Evolutionary conservation across 257 asterid genomes (phyloP).

Genomic region (Jaltomata sinuosa): DNA sequence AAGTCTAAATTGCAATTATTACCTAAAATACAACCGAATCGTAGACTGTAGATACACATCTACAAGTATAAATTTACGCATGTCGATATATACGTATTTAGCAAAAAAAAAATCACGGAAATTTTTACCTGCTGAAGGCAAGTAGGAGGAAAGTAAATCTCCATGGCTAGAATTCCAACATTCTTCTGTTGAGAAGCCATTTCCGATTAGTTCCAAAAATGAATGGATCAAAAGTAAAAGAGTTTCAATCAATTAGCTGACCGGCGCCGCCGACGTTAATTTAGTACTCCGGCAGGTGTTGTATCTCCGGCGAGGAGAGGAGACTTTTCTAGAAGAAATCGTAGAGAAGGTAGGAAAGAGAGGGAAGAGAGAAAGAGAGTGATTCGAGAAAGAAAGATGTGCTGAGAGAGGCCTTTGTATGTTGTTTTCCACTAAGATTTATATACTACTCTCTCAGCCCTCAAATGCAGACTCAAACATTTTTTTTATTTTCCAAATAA

Average conservation of each 20-base stretch:
- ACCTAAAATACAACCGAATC: neutral
- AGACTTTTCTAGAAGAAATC: slow-evolving; percentile 2
- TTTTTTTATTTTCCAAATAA: neutral
- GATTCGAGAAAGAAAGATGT: neutral
- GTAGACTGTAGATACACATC: neutral
- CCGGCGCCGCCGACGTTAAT: neutral
- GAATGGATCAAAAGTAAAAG: neutral
- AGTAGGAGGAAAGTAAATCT: slow-evolving; percentile 90
- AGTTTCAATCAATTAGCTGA: neutral
- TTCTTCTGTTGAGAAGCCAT: slow-evolving; percentile 50
- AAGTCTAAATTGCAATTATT: neutral
- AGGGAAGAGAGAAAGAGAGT: neutral
- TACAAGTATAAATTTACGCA: neutral
- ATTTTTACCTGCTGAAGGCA: slow-evolving; percentile 79
- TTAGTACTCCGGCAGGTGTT: neutral
- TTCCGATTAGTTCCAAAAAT: slow-evolving; percentile 5
- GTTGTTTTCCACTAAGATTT: slow-evolving; percentile 11
- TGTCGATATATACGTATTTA: neutral
- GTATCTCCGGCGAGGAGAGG: neutral
- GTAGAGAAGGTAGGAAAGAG: neutral
- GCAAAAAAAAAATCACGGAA: too few relatives aligned
- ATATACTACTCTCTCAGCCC: slow-evolving; percentile 30
- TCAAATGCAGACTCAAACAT: slow-evolving; percentile 42
- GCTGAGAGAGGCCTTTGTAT: neutral
- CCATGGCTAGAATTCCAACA: slow-evolving; percentile 97